Conservation (phyloP, 2,329 filamentous ascomycete genomes). For the Penicillium sp. region DNA sequence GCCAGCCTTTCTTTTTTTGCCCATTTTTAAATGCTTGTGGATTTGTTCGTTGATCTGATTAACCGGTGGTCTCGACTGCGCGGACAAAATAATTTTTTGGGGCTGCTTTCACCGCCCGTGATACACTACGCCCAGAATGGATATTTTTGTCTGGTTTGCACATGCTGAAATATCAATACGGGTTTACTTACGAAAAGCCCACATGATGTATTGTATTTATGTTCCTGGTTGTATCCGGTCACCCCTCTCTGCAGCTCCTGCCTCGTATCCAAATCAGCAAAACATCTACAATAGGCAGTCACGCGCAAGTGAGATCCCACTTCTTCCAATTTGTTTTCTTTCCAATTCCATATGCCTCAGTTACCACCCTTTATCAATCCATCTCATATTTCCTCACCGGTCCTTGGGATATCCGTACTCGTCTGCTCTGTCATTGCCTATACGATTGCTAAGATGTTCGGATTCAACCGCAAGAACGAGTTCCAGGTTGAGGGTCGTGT, state of each 20-base stretch:
- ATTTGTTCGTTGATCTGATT: constrained; percentile 1
- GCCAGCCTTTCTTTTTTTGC: constrained; percentile 68
- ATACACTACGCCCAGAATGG: constrained; percentile 16
- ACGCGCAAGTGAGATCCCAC: constrained; percentile 3
- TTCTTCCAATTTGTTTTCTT: constrained; percentile 11
- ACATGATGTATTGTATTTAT: constrained; percentile 1
- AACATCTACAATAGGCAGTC: constrained; percentile 4
- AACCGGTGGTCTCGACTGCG: constrained; percentile 13
- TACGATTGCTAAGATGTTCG: constrained; percentile 40
- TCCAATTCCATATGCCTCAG: constrained; percentile 23
- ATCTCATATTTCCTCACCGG: constrained; percentile 26
- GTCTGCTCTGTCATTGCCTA: constrained; percentile 35
- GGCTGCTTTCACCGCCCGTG: constrained; percentile 32
- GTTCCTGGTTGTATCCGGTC: constrained; percentile 1
- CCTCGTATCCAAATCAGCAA: not conserved
- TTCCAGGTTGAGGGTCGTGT: constrained; percentile 86
- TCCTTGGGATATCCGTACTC: constrained; percentile 34
- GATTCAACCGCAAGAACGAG: constrained; percentile 60
- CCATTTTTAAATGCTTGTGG: constrained; percentile 40
- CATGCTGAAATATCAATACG: constrained; percentile 8
- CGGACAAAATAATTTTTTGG: constrained; percentile 39
- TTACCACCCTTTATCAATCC: constrained; percentile 16
- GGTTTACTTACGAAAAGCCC: constrained; percentile 5
- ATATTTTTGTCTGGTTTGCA: constrained; percentile 28
- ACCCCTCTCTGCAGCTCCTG: constrained; percentile 2